Evolutionary conservation across 2,329 filamentous ascomycete species (phyloP).

Genomic region (Colletotrichum filicis): DNA sequence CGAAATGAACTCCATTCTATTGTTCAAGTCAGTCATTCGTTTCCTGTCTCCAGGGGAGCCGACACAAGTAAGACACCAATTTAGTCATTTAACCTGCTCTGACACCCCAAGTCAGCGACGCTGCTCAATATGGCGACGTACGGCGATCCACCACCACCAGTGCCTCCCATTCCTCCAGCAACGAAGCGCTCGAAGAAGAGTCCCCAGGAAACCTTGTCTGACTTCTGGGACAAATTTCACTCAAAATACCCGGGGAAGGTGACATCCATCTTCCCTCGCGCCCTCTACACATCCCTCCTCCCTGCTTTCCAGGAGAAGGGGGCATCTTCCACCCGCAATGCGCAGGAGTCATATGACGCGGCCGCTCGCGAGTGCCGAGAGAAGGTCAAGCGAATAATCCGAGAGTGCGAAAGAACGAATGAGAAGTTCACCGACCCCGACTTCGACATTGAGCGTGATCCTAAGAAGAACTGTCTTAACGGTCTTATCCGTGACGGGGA

Average conservation of each 20-base stretch:
- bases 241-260: constrained; percentile 53
- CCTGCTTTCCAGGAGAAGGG: constrained; percentile 39
- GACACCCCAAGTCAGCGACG: neutral
- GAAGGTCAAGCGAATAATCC: constrained; percentile 51
- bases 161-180: neutral
- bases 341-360: constrained; percentile 53
- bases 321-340: constrained; percentile 61
- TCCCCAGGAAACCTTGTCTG: constrained; percentile 53
- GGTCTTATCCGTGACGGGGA: constrained; percentile 40
- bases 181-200: constrained; percentile 36
- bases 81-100: neutral
- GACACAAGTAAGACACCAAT: neutral
- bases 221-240: constrained; percentile 56
- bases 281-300: constrained; percentile 49
- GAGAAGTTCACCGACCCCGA: constrained; percentile 57
- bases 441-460: constrained; percentile 55
- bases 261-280: constrained; percentile 56
- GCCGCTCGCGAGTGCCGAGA: constrained; percentile 53
- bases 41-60: neutral
- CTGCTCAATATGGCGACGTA: constrained; percentile 18
- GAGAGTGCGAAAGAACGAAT: constrained; percentile 56
- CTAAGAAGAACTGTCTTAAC: constrained; percentile 49
- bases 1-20: neutral
- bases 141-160: constrained; percentile 9
- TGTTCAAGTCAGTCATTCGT: neutral